phyloP scores from a whole-genome alignment of 352 stramenopile species.

The Lagenidium giganteum region DNA sequence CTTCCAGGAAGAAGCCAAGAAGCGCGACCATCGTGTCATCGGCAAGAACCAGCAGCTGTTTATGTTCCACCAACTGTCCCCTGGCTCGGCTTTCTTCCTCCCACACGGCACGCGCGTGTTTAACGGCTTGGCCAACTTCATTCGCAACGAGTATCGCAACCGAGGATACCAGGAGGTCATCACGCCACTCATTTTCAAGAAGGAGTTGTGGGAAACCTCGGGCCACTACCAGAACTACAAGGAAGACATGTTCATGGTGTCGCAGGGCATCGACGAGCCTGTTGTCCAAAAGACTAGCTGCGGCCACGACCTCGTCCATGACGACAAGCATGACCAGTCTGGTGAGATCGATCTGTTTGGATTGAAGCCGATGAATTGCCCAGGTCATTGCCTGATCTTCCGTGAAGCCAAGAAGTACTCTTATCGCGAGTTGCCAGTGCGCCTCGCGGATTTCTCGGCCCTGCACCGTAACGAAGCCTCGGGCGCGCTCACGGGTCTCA shows the following conservation, averaged over 20 bases:
- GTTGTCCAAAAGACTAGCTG: conserved; percentile 1
- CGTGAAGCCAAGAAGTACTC: conserved; percentile 92
- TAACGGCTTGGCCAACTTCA: conserved; percentile 92
- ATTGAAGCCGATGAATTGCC: conserved; percentile 99
- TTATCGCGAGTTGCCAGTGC: conserved; percentile 94
- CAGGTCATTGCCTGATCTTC: conserved; percentile 97
- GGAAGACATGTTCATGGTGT: conserved; percentile 94
- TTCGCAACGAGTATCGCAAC: conserved; percentile 78
- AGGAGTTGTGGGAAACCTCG: conserved; percentile 96
- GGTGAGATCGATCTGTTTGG: conserved; percentile 91
- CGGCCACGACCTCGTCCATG: conserved; percentile 22
- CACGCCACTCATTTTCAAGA: conserved; percentile 97
- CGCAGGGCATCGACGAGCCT: conserved; percentile 45
- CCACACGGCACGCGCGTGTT: conserved; percentile 98
- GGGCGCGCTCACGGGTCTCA: conserved; percentile 95
- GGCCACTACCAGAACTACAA: conserved; percentile 97
- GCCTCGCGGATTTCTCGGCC: conserved; percentile 94
- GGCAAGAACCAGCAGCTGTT: conserved; percentile 96
- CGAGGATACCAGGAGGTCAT: conserved; percentile 96
- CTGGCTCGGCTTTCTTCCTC: conserved; percentile 97
- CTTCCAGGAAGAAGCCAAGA: conserved; percentile 94
- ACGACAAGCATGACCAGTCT: conserved; percentile 13
- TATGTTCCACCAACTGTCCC: conserved; percentile 92
- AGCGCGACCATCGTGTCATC: conserved; percentile 94
- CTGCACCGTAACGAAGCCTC: conserved; percentile 95